phyloP scores from a whole-genome alignment of 1,284 basidiomycete genomes.

The Polyporus tsugae region DNA sequence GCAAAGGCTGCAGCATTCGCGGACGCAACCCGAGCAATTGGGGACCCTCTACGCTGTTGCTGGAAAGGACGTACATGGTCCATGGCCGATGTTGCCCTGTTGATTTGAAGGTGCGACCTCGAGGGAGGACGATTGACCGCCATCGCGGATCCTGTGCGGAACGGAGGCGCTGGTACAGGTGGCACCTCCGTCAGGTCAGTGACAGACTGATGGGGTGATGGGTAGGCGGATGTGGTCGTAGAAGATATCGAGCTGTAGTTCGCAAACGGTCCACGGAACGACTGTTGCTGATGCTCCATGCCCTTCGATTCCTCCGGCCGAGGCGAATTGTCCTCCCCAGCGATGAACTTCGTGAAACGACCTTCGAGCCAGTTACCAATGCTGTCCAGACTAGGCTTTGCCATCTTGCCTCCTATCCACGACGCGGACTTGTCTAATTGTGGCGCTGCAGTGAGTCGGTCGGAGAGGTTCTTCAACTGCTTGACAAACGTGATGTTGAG shows the following conservation, averaged over 20 bases:
- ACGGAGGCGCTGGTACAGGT: conserved; percentile 49
- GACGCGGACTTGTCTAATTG: conserved; percentile 77
- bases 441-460: conserved; percentile 83
- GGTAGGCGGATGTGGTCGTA: conserved; percentile 70
- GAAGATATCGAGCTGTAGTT: conserved; percentile 96
- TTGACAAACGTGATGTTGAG: conserved; percentile 74
- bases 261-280: conserved; percentile 86
- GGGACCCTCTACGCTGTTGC: conserved; percentile 52
- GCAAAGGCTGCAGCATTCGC: conserved; percentile 61
- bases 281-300: conserved; percentile 48
- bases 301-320: conserved; percentile 50
- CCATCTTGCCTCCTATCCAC: conserved; percentile 84
- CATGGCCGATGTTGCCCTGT: conserved; percentile 80
- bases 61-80: conserved; percentile 61
- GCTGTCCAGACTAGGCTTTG: conserved; percentile 91
- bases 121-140: conserved; percentile 52
- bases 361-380: conserved; percentile 95
- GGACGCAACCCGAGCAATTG: conserved; percentile 59
- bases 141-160: conserved; percentile 73
- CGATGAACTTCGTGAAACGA: conserved; percentile 96
- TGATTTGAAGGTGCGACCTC: conserved; percentile 58
- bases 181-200: conserved; percentile 53
- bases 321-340: conserved; percentile 79
- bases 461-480: conserved; percentile 83
- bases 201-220: conserved; percentile 73